Evolutionary conservation across 768 basidiomycete species (phyloP).

Genomic region (Austroboletus festivus): DNA sequence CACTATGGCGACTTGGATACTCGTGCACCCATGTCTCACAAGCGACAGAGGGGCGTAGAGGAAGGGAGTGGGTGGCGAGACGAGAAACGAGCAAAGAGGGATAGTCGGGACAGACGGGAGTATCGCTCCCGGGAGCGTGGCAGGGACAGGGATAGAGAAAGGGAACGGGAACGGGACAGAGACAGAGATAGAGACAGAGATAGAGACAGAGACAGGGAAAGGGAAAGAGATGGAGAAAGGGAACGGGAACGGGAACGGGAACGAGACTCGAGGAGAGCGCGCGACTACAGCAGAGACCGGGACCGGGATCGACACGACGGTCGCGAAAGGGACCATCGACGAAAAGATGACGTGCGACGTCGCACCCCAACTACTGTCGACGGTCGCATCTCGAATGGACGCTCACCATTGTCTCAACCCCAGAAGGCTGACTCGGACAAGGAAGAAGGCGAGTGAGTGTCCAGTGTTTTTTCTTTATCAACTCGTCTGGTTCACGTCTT

Average conservation of each 20-base stretch:
- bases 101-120: constrained; percentile 36
- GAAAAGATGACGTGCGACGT: constrained; percentile 32
- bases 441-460: constrained; percentile 95
- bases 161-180: constrained; percentile 18
- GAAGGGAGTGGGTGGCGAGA: constrained; percentile 70
- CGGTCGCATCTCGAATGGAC: constrained; percentile 19
- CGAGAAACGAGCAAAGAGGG: constrained; percentile 39
- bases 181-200: constrained; percentile 24
- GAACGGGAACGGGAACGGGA: constrained; percentile 36
- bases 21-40: constrained; percentile 31
- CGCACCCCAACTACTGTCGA: constrained; percentile 15
- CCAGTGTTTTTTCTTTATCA: constrained; percentile 4
- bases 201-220: constrained; percentile 21
- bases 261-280: constrained; percentile 35
- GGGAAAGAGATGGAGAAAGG: constrained; percentile 36
- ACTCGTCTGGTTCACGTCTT: constrained; percentile 13
- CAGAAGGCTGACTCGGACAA: constrained; percentile 53
- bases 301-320: constrained; percentile 33
- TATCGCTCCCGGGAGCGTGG: constrained; percentile 38
- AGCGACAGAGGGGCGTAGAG: constrained; percentile 52
- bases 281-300: constrained; percentile 31
- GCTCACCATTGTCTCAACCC: constrained; percentile 12
- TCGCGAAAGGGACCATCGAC: constrained; percentile 27
- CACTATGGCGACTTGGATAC: constrained; percentile 35
- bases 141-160: constrained; percentile 30